Evolutionary conservation across 192 early-diverging fungal genomes (phyloP), one percentile per base, ranked within the genome.

Genomic region (Backusella liffmaniae): DNA sequence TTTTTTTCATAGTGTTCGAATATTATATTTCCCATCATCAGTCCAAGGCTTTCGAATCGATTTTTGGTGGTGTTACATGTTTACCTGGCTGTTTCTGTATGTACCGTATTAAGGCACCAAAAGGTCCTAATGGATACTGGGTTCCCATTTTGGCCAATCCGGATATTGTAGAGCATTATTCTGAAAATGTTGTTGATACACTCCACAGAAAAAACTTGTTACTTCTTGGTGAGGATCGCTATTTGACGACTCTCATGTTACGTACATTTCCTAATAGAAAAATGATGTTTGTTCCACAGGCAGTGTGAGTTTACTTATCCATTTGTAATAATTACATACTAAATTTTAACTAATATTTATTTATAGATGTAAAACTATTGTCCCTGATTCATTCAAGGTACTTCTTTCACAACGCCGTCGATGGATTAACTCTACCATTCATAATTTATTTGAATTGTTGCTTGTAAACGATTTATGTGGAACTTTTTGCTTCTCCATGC

Each of bases 341-440:
- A 44, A 4, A 44, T 15, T 12, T 8, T 39, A 32, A 39, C 37
- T 39, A 39, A 39, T 1, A 0, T 44, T 46, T 76, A 32, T 18
- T 34, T 56, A 21, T 46, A 76, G 75, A 71, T 97, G 96, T 85
- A 94, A 96, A 80, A 96, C 96, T 13, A 89, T 95, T 39, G 96
- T 96, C 35, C 96, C 96, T 15, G 92, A 93, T 73, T 88, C 90
- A 30, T 97, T 97, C 88, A 87, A 84, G 66, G 91, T 96, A 15
- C 78, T 96, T 42, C 82, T 95, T 44, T 94, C 92, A 49, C 95
- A 96, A 82, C 89, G 94, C 3, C 90, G 95, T n/a, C 89, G 96
- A 36, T 97, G 96, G 96, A 97, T 97, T 85, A 97, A 97, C 84
- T 97, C 96, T 16, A 97, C 96, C 0, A 90, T 97, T 35, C 96